These are phyloP conservation scores for Tetrahymena malaccensis DNA, from an alignment of 73 alveolate genomes.

Conservation along the genomic window DNA sequence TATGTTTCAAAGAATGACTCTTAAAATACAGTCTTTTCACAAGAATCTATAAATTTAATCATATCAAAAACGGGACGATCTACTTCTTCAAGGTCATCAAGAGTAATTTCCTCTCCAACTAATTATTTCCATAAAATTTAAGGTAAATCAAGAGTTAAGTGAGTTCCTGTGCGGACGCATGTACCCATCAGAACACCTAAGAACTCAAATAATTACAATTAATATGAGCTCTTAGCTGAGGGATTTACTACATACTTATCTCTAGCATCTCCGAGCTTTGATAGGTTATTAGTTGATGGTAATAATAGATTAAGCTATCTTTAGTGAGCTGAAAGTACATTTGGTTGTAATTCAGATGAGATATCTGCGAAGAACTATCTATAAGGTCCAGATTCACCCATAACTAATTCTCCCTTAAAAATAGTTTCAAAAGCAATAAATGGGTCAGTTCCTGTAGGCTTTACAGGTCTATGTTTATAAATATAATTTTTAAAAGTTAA, in stretches of 20 bases:
- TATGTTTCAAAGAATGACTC: constrained; percentile 64
- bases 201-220: constrained; percentile 81
- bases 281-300: constrained; percentile 85
- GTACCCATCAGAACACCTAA: constrained; percentile 97
- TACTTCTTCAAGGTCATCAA: constrained; percentile 80
- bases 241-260: constrained; percentile 89
- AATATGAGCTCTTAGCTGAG: constrained; percentile 50
- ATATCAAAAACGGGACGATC: constrained; percentile 85
- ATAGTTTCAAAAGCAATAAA: constrained; percentile 87
- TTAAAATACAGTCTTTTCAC: constrained; percentile 56
- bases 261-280: constrained; percentile 72
- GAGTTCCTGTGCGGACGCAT: constrained; percentile 93
- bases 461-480: constrained; percentile 54
- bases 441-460: constrained; percentile 93
- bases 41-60: constrained; percentile 60
- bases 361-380: constrained; percentile 96
- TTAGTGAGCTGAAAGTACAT: not conserved
- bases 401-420: constrained; percentile 94
- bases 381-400: constrained; percentile 97
- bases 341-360: constrained; percentile 70
- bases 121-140: constrained; percentile 90
- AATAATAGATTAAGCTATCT: constrained; percentile 55
- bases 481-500: not conserved
- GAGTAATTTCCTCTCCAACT: constrained; percentile 77
- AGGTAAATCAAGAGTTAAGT: constrained; percentile 88